Evolutionary conservation across 495 filamentous ascomycete genomes (phyloP), one percentile per base, ranked within the genome.

Genomic region (Aspergillus heteromorphus): DNA sequence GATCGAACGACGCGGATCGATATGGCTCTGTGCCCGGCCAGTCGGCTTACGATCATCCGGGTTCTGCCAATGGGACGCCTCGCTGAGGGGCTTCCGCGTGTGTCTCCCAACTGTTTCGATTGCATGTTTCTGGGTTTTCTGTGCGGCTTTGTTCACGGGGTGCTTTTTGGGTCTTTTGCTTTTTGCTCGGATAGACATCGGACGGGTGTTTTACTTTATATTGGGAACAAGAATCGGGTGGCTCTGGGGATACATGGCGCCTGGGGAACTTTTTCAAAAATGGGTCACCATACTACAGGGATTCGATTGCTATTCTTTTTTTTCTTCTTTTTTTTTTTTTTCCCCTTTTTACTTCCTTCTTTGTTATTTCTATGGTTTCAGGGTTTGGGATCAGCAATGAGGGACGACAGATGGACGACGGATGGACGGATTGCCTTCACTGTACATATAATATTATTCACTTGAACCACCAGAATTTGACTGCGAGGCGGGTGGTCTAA

Each of bases 21-120:
- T 72, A 67, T 62, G 63, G 65, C 49, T 53, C 65, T 36, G 49
- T 61, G 45, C 50, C 66, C 38, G 65, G 65, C 20, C 59, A 66
- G 40, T 23, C 62, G 29, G 58, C 55, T 50, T 71, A 64, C 57
- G 67, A 72, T 20, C 67, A 64, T 48, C 61, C 67, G 10, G 64
- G 57, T 18, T 72, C 70, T 52, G 45, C 64, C 17, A 67, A 67
- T 59, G 72, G 66, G 23, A 73, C 69, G 17, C 69, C 72, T 43
- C 69, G 59, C 53, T 75, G 55, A 72, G 29, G 30, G 42, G 17
- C 38, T 42, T 48, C 29, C 34, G 34, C 6, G 38, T n/a, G 20
- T 54, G n/a, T n/a, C n/a, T n/a, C n/a, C 40, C 8, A 10, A 11
- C 21, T 47, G 23, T 50, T 18, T 16, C 23, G 40, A 20, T 43